Evolutionary conservation across 371 early-diverging fungal genomes (phyloP).

Genomic region (Mortierella sp.): DNA sequence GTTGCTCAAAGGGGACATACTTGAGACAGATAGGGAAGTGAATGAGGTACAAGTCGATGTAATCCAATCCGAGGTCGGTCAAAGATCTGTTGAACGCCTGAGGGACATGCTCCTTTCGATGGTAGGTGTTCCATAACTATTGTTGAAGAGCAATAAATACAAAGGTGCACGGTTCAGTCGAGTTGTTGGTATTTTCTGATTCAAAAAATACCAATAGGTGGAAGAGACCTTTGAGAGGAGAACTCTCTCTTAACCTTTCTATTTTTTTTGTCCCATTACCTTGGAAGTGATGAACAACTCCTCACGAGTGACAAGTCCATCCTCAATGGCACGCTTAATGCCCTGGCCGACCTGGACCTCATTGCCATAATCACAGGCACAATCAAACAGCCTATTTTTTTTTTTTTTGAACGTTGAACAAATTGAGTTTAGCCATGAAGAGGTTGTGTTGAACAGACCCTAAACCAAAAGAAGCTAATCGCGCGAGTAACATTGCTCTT

Average conservation of each 20-base stretch:
- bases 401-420: no score
- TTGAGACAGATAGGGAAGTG: conserved; percentile 73
- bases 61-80: conserved; percentile 62
- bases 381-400: conserved; percentile 35
- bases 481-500: no score
- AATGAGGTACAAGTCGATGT: conserved; percentile 81
- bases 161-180: background rate
- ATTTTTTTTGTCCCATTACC: conserved; percentile 54
- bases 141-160: background rate
- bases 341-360: conserved; percentile 75
- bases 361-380: conserved; percentile 64
- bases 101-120: conserved; percentile 52
- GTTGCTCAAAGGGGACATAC: conserved; percentile 43
- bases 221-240: background rate
- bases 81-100: conserved; percentile 50
- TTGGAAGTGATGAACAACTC: conserved; percentile 80
- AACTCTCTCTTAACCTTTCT: background rate
- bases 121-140: conserved; percentile 61
- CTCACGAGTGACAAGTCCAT: conserved; percentile 71
- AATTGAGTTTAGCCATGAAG: no score
- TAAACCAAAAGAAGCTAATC: no score
- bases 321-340: conserved; percentile 59
- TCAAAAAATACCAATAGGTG: background rate
- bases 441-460: no score
- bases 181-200: background rate